Base-by-base conservation (phyloP, 106 monocot species). In the Dendrobium chrysotoxum region DNA sequence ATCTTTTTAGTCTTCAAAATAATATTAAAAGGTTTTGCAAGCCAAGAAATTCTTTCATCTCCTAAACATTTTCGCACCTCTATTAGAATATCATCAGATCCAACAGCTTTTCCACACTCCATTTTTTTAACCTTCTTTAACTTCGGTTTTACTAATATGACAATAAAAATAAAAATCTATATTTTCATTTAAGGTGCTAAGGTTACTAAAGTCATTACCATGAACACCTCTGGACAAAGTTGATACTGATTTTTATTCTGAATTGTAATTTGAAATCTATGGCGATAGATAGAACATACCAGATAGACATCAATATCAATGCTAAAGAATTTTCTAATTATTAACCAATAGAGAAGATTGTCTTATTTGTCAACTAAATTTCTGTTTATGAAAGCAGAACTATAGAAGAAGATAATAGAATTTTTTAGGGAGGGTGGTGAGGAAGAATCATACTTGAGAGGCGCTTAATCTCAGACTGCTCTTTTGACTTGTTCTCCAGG, bases 361-460 rank as follows among this genome's bases (percentile, higher is more conserved):
- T 12, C 13, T 1, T 41, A 42, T 21, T 21, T 40, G 35, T 70
- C 0, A 25, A 17, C 70, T 39, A 39, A 41, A 76, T 50, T 47
- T 76, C n/a, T 45, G 28, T 45, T 25, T 8, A 17, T 28, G 20
- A 47, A 13, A 1, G 26, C 45, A 28, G 21, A 45, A 12, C 12
- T 28, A 1, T 2, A 46, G 28, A 76, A 47, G 25, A 26, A 26
- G 2, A 31, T 41, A 23, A 53, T 53, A n/a, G 11, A 46, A 13
- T 13, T 50, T 11, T 50, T 35, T 44, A 9, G 44, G 6, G 44
- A 9, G 44, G 44, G 44, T 6, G 4, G 23, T 42, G 71, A 2
- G 35, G 50, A 13, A 83, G 77, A 23, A 66, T 35, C 70, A 54
- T 82, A 99, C 98, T 95, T 93, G 92, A 95, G 80, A 99, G 91